phyloP scores from a whole-genome alignment of 306 rosid genomes.

The Lupinus albus region DNA sequence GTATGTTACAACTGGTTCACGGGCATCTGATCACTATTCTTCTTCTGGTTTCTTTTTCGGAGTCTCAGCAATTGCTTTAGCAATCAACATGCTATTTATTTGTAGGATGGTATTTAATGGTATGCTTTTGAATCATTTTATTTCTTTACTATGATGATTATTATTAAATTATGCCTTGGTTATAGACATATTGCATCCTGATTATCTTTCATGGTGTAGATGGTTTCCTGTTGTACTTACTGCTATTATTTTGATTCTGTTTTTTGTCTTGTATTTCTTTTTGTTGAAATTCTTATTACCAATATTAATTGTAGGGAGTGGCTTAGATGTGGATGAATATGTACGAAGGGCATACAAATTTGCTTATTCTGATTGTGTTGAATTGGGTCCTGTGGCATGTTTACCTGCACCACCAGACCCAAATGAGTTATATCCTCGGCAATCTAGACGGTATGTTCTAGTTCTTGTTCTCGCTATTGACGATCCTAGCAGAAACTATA shows the following conservation, averaged over 20 bases:
- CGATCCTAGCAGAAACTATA: constrained; percentile 16
- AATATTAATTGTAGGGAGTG: constrained; percentile 70
- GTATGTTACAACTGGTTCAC: constrained; percentile 94
- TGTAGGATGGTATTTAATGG: constrained; percentile 99
- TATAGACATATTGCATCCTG: constrained; percentile 28
- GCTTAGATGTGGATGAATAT: constrained; percentile 96
- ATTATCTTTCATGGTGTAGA: constrained; percentile 28
- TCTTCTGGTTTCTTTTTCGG: constrained; percentile 99
- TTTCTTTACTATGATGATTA: constrained; percentile 26
- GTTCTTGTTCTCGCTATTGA: constrained; percentile 36
- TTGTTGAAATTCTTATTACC: constrained; percentile 24
- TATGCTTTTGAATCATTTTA: constrained; percentile 43
- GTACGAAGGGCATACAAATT: constrained; percentile 95
- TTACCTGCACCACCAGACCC: constrained; percentile 99
- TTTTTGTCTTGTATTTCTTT: constrained; percentile 6
- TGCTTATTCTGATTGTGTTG: constrained; percentile 96
- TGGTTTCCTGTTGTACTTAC: constrained; percentile 35
- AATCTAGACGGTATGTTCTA: constrained; percentile 76
- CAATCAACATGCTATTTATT: constrained; percentile 98
- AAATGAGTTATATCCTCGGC: constrained; percentile 94
- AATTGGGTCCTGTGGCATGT: constrained; percentile 94
- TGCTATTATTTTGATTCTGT: constrained; percentile 19
- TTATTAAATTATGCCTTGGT: constrained; percentile 9
- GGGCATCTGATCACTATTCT: constrained; percentile 93
- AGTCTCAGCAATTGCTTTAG: constrained; percentile 98